Percentiles rank a stretch among this genome's conserved stretches.
phyloP scores from a whole-genome alignment of 2,329 filamentous ascomycete species.

The Penicillium oxalicum region DNA sequence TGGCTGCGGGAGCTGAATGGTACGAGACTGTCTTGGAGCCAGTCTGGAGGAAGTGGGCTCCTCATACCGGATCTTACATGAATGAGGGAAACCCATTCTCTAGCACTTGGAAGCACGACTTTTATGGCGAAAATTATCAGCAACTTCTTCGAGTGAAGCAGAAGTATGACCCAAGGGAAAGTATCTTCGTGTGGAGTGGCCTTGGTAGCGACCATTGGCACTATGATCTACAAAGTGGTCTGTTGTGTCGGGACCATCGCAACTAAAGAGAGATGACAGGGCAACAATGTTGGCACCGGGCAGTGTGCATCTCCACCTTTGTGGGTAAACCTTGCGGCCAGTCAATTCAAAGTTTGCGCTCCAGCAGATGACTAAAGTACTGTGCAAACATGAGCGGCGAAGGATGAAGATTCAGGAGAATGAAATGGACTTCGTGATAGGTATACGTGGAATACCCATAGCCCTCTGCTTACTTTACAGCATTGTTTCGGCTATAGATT shows the following conservation, averaged over 20 bases:
- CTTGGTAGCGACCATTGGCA: constrained; percentile 20
- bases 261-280: not conserved
- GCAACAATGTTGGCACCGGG: not conserved
- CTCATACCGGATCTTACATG: constrained; percentile 22
- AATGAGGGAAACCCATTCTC: constrained; percentile 19
- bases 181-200: constrained; percentile 14
- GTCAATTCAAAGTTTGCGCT: too few relatives aligned
- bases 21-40: constrained; percentile 12
- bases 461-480: too few relatives aligned
- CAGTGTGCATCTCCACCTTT: too few relatives aligned
- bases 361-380: too few relatives aligned
- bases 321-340: too few relatives aligned
- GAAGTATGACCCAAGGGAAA: constrained; percentile 23
- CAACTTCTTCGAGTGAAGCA: constrained; percentile 21
- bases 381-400: too few relatives aligned
- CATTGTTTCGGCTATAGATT: too few relatives aligned
- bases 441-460: too few relatives aligned
- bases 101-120: constrained; percentile 18
- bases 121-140: constrained; percentile 25
- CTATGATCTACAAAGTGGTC: constrained; percentile 15
- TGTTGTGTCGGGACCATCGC: constrained; percentile 8
- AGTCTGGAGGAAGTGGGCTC: constrained; percentile 23
- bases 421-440: too few relatives aligned
- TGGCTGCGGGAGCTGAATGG: constrained; percentile 4
- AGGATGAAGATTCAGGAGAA: too few relatives aligned